Percentiles rank a stretch among this genome's conserved stretches.
Conservation (phyloP, 2,329 filamentous ascomycete genomes). For the Simplicillium sp. region DNA sequence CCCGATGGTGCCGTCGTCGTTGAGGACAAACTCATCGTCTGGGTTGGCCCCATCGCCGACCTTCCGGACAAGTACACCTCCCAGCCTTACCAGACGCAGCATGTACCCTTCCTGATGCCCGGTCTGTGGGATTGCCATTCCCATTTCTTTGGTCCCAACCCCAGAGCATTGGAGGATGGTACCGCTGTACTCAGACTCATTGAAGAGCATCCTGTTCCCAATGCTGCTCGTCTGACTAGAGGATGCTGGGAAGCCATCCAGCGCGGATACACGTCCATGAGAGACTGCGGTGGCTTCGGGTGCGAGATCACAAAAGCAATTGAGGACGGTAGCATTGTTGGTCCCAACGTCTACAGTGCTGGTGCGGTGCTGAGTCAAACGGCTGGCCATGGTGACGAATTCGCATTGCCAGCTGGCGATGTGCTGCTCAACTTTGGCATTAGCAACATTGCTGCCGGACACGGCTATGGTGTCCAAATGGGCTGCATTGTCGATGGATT, state of each 20-base stretch:
- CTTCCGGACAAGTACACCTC: constrained; percentile 19
- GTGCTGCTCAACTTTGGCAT: constrained; percentile 24
- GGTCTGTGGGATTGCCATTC: constrained; percentile 45
- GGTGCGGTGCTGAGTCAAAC: constrained; percentile 33
- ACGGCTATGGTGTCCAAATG: constrained; percentile 18
- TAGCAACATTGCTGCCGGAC: constrained; percentile 9
- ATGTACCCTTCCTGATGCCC: constrained; percentile 35
- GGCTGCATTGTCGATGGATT: constrained; percentile 25
- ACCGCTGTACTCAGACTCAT: constrained; percentile 14
- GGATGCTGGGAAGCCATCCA: constrained; percentile 27
- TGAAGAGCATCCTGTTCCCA: constrained; percentile 18
- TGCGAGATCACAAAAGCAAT: constrained; percentile 32
- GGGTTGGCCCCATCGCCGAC: constrained; percentile 21
- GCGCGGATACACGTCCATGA: constrained; percentile 39
- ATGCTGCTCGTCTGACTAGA: constrained; percentile 28
- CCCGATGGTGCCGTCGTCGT: constrained; percentile 24
- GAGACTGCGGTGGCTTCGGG: constrained; percentile 37
- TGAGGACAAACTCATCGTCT: constrained; percentile 24
- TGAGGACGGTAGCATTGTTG: constrained; percentile 31
- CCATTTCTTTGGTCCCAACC: constrained; percentile 31
- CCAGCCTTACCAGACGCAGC: constrained; percentile 14
- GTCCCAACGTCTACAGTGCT: constrained; percentile 38
- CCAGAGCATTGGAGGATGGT: constrained; percentile 11
- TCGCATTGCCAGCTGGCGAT: constrained; percentile 21
- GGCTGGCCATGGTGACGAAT: constrained; percentile 35